phyloP scores from a whole-genome alignment of 768 basidiomycete species.

The Leccinum boreale region DNA sequence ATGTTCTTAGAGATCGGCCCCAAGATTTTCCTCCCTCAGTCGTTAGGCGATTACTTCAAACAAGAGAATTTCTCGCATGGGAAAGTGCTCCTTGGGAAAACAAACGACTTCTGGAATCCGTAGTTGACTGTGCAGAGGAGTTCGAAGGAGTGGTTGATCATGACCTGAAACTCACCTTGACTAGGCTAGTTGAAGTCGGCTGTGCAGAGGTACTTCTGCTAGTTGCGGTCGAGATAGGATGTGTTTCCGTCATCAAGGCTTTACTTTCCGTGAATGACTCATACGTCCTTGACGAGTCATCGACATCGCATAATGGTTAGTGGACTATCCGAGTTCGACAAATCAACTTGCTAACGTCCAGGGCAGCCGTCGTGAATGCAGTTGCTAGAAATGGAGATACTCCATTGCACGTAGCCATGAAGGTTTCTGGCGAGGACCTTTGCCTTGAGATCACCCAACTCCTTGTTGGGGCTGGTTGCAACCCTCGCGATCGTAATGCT shows the following conservation, averaged over 20 bases:
- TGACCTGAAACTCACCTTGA: neutral
- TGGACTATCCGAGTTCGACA: neutral
- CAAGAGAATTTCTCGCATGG: neutral
- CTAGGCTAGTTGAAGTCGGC: neutral
- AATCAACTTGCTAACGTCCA: no score
- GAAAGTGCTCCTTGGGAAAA: neutral
- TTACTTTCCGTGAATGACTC: neutral
- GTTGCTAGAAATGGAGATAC: neutral
- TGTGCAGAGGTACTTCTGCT: constrained; percentile 2
- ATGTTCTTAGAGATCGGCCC: neutral
- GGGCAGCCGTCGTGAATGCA: no score
- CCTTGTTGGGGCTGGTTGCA: neutral
- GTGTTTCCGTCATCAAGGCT: neutral
- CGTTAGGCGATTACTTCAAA: neutral
- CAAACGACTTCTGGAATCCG: neutral
- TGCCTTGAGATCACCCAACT: neutral
- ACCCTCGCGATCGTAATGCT: neutral
- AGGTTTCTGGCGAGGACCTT: neutral
- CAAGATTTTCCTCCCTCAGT: neutral
- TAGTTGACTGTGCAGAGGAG: neutral
- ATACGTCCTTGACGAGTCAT: neutral
- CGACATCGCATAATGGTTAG: no score
- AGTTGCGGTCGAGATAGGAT: constrained; percentile 5
- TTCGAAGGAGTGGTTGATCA: neutral
- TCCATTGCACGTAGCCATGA: neutral